Evolutionary conservation across 441 rosid genomes (phyloP), one percentile per base, ranked within the genome.

Genomic region (Adansonia grandidieri): DNA sequence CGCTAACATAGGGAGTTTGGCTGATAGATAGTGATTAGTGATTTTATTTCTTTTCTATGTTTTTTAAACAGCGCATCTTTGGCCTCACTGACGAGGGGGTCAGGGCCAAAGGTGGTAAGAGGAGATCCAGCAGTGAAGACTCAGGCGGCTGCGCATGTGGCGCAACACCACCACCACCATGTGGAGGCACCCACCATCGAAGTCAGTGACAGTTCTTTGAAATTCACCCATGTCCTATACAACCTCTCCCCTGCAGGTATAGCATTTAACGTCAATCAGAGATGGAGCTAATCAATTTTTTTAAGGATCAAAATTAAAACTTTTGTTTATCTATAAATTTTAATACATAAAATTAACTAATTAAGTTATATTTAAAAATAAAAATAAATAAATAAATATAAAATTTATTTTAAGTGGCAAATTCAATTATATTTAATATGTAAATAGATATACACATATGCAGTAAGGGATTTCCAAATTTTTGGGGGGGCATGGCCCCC

Each of bases 181-280:
- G 9, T 80, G 56, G 78, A 85, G 76, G 45, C 60, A 37, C 92
- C 96, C 2, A 62, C 95, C 54, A 84, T 93, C 80, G 86, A 86
- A 77, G 86, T 81, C 80, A 91, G 92, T 44, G 99, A 96, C 86
- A 96, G 99, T 75, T 77, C 88, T 66, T 85, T 96, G 82, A 96
- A 96, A 78, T 96, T 94, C 86, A 96, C 99, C 14, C 98, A 94
- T 71, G 82, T 94, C 76, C 97, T 96, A 72, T 91, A 94, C 88
- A 96, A 93, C 76, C 97, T 93, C 45, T 93, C 98, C 17, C 98
- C 99, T 6, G 99, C 94, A 20, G 99, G 99, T 92, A 85, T 57
- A 22, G 2, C 32, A 13, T 58, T 9, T 58, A 40, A 40, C 44
- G 6, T 40, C 44, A 40, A 40, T 40, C 32, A 28, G 32, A 28